Evolutionary conservation across 495 filamentous ascomycete species (phyloP), one percentile per base, ranked within the genome.

Genomic region (Daldinia grandis): DNA sequence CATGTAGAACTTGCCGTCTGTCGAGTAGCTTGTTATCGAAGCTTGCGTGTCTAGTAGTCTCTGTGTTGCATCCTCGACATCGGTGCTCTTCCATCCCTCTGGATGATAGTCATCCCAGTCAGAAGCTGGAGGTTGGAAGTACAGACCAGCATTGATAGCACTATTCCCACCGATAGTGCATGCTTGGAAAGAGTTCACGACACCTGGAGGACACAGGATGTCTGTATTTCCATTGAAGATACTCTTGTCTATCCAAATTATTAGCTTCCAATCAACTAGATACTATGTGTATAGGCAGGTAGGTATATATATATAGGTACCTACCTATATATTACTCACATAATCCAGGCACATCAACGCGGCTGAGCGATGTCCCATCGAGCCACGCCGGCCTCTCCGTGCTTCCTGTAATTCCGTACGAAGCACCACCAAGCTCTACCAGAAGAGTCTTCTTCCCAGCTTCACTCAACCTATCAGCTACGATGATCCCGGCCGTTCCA

Each of bases 401-500:
- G 7, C 71, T 73, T n/a, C 78, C 78, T 14, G 76, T 77, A 27
- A 79, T 51, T 51, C 75, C 76, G 25, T 79, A 79, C 2, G 78
- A 79, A 15, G 66, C 47, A 7, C 76, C 76, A 28, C 78, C 78
- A 37, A 73, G 49, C 38, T 79, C 78, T 6, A 79, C 50, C 0
- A 79, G 58, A 27, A 79, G 68, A 3, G 78, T 79, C 63, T 74
- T 72, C 47, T 77, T 76, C 25, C 76, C 75, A 6, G 73, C 75
- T 47, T 87, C 85, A 31, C 79, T 81, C 8, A 89, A 78, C 8
- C 87, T 80, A 37, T 79, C 78, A 5, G 92, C 93, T 75, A 97
- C 89, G 42, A 94, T 92, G 78, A 93, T 92, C 61, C 93, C 93
- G 6, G 93, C 93, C 31, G 93, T 96, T 73, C 93, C 93, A 55